A percentile compares a stretch with the other conserved stretches of the same genome.
Conservation (phyloP, 1,139 yeast species). For the Petasospora fabianii region DNA sequence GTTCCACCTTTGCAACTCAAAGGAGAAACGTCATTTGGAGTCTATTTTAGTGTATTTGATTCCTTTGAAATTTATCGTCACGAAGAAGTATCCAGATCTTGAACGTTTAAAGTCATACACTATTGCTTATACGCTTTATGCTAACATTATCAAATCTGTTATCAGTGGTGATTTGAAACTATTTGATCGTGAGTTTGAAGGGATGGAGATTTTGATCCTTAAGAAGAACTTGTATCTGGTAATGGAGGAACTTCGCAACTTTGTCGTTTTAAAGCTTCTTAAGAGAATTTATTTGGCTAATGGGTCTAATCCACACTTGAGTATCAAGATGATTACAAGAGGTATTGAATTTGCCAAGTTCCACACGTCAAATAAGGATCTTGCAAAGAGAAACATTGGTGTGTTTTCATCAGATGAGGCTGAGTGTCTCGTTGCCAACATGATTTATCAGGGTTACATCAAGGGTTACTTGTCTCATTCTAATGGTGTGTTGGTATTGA, state of each 20-base stretch:
- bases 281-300: conserved; percentile 40
- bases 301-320: conserved; percentile 40
- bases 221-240: conserved; percentile 61
- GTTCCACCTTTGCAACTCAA: conserved; percentile 33
- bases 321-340: conserved; percentile 43
- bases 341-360: conserved; percentile 42
- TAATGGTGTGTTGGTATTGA: conserved; percentile 68
- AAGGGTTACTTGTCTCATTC: conserved; percentile 85
- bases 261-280: conserved; percentile 52
- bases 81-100: conserved; percentile 39
- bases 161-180: conserved; percentile 49
- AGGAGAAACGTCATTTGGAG: conserved; percentile 33
- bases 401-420: conserved; percentile 41
- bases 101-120: conserved; percentile 6
- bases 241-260: conserved; percentile 49
- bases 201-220: conserved; percentile 50
- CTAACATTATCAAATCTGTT: conserved; percentile 47
- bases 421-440: conserved; percentile 69
- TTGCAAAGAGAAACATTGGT: conserved; percentile 6
- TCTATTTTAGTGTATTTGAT: conserved; percentile 47
- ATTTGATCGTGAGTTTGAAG: conserved; percentile 44
- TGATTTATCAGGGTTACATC: conserved; percentile 58
- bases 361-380: conserved; percentile 14
- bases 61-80: conserved; percentile 50
- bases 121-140: conserved; percentile 31